phyloP scores from a whole-genome alignment of 768 basidiomycete species.

The Amanita subjunquillea region DNA sequence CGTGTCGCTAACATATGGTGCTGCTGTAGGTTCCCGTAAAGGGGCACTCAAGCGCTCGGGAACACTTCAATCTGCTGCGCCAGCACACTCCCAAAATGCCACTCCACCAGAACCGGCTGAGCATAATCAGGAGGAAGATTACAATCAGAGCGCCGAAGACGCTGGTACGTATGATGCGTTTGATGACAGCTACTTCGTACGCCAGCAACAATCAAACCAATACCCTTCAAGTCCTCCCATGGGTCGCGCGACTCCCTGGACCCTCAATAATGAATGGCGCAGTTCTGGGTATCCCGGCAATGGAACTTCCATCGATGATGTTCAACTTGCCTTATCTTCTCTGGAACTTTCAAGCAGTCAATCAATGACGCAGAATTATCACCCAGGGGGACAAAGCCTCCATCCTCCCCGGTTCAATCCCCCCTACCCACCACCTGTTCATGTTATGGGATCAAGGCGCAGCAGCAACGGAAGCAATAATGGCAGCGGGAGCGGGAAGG shows the following conservation, averaged over 20 bases:
- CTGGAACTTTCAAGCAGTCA: constrained; percentile 46
- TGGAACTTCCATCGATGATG: constrained; percentile 53
- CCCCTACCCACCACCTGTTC: constrained; percentile 34
- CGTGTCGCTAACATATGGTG: constrained; percentile 68
- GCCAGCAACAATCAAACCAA: constrained; percentile 29
- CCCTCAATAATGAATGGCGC: constrained; percentile 53
- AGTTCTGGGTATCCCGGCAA: constrained; percentile 17
- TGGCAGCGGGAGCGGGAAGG: constrained; percentile 22
- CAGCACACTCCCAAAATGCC: constrained; percentile 23
- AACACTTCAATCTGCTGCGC: constrained; percentile 52
- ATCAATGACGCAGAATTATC: constrained; percentile 21
- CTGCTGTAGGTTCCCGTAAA: constrained; percentile 41
- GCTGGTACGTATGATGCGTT: constrained; percentile 27
- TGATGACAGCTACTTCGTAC: constrained; percentile 47
- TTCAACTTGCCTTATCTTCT: constrained; percentile 61
- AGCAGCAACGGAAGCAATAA: constrained; percentile 23
- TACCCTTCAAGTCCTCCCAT: constrained; percentile 42
- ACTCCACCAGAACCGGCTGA: constrained; percentile 31
- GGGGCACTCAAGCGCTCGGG: constrained; percentile 61
- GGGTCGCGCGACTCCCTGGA: constrained; percentile 61
- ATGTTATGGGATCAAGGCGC: constrained; percentile 29
- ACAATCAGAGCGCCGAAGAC: constrained; percentile 38
- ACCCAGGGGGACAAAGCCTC: constrained; percentile 36
- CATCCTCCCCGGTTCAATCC: constrained; percentile 68
- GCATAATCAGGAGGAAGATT: constrained; percentile 39